Conservation (phyloP, 257 asterid genomes). For the Mitragyna speciosa region DNA sequence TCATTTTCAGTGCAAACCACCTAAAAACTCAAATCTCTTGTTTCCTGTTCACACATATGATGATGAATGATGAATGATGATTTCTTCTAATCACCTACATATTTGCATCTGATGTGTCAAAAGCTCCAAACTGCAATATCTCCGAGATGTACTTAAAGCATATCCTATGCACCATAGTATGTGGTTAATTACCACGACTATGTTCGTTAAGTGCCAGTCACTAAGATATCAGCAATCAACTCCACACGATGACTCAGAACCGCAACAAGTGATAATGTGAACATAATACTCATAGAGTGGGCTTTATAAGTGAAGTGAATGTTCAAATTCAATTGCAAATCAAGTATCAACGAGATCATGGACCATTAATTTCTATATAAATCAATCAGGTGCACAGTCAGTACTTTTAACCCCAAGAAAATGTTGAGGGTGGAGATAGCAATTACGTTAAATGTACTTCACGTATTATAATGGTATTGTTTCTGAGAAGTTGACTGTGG, state of each 20-base stretch:
- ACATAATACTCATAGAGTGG: not conserved
- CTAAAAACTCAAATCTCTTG: not conserved
- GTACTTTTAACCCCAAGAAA: not conserved
- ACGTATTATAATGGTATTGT: not conserved
- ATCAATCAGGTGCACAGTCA: not conserved
- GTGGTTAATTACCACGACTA: too few species aligned
- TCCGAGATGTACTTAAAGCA: not conserved
- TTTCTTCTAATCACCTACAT: not conserved
- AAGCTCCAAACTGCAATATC: not conserved
- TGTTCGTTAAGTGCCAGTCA: not conserved
- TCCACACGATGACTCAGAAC: not conserved
- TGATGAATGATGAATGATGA: not conserved
- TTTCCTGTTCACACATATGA: not conserved
- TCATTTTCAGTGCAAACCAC: not conserved
- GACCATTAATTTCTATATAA: not conserved
- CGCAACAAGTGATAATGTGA: not conserved
- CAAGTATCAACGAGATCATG: not conserved
- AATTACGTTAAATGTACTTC: not conserved
- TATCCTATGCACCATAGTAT: too few species aligned
- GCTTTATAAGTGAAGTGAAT: not conserved
- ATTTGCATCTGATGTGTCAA: not conserved
- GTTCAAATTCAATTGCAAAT: not conserved
- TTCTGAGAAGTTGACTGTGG: not conserved
- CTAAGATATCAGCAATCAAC: not conserved
- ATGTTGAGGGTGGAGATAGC: not conserved